Conservation (phyloP, 352 stramenopile species). For the Globisporangium paddicum region DNA sequence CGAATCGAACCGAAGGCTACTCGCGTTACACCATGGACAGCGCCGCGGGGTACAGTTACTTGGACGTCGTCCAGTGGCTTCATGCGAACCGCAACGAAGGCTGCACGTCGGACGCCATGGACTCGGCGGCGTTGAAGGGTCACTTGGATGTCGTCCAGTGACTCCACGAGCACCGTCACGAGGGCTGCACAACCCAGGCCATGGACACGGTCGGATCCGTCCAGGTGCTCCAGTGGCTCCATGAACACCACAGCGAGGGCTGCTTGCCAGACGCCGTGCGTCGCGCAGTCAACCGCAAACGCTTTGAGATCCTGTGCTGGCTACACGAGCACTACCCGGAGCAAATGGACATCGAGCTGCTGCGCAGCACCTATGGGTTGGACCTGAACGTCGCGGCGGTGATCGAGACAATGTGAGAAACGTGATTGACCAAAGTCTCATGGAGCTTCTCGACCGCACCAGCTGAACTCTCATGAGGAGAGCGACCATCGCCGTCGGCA, state of each 20-base stretch:
- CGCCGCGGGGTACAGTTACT: constrained; percentile 4
- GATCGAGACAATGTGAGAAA: neutral
- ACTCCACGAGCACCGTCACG: constrained; percentile 16
- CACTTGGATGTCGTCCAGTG: constrained; percentile 21
- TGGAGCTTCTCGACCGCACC: neutral
- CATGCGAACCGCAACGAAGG: constrained; percentile 27
- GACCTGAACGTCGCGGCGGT: neutral
- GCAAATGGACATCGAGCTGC: neutral
- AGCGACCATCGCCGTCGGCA: neutral
- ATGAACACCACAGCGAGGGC: constrained; percentile 14
- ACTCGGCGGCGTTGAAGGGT: constrained; percentile 13
- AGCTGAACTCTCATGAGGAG: constrained; percentile 12
- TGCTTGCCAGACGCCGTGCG: constrained; percentile 20
- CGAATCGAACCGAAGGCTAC: constrained; percentile 9
- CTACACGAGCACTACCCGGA: constrained; percentile 12
- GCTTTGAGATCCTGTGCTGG: constrained; percentile 20
- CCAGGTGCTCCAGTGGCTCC: constrained; percentile 13
- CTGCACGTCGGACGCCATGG: constrained; percentile 22
- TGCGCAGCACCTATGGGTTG: neutral
- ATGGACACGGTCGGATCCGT: constrained; percentile 18
- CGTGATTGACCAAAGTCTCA: too few relatives aligned
- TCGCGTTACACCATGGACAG: constrained; percentile 10
- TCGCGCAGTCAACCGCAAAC: constrained; percentile 15
- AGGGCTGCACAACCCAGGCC: constrained; percentile 15
- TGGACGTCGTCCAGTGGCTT: constrained; percentile 31